Conservation (phyloP, 75 land plant genomes). For the Cryptomeria japonica region DNA sequence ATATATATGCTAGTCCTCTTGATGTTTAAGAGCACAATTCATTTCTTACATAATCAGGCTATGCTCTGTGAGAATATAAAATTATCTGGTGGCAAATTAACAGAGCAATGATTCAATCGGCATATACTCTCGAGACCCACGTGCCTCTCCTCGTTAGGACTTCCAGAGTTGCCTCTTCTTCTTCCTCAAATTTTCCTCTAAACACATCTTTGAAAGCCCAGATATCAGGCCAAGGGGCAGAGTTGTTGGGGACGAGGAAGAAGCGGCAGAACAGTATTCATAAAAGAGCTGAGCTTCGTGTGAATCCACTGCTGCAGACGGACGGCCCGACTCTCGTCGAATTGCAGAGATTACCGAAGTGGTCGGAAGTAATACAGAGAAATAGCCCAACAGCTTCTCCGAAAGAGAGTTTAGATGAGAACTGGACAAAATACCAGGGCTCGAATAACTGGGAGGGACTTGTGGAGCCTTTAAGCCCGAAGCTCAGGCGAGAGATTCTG, state of each 20-base stretch:
- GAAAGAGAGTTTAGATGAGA: neutral
- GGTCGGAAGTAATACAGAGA: neutral
- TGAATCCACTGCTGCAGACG: neutral
- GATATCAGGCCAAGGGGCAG: neutral
- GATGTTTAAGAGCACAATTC: neutral
- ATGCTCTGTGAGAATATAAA: no score
- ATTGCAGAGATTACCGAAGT: neutral
- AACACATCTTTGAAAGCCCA: neutral
- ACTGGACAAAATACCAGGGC: constrained; percentile 74
- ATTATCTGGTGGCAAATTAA: no score
- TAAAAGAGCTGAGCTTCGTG: neutral
- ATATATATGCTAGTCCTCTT: no score
- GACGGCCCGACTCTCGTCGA: neutral
- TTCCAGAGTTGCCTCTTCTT: neutral
- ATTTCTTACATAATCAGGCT: no score
- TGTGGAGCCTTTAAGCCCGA: constrained; percentile 64
- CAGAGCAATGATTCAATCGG: no score
- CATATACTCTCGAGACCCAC: no score
- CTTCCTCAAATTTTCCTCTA: no score
- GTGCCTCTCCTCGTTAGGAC: no score
- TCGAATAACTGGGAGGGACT: constrained; percentile 68
- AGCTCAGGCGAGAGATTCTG: constrained; percentile 59
- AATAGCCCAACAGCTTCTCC: neutral
- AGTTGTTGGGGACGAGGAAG: neutral
- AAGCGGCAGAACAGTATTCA: neutral